Evolutionary conservation across 306 rosid species (phyloP).

Genomic region (Sicyos baderoa): DNA sequence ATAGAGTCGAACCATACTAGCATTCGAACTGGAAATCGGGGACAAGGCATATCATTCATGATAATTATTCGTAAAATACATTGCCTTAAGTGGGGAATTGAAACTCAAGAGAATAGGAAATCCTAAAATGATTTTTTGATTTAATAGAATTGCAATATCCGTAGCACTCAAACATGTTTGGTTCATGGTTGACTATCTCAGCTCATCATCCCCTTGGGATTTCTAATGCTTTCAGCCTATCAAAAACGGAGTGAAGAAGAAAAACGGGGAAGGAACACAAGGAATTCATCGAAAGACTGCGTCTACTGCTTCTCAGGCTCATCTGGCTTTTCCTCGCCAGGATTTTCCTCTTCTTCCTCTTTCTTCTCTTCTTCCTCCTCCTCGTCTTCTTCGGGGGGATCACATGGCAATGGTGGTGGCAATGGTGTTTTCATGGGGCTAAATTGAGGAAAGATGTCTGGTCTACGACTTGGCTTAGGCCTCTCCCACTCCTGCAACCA

Average conservation of each 20-base stretch:
- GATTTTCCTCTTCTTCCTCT: slow-evolving; percentile 42
- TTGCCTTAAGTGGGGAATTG: not conserved
- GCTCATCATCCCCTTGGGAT: slow-evolving; percentile 17
- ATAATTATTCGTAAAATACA: slow-evolving; percentile 9
- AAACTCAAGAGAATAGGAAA: slow-evolving; percentile 13
- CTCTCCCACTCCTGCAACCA: slow-evolving; percentile 42
- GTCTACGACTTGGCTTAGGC: slow-evolving; percentile 45
- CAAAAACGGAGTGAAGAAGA: slow-evolving; percentile 2
- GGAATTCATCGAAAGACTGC: slow-evolving; percentile 18
- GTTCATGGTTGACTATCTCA: slow-evolving; percentile 9
- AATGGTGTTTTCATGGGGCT: slow-evolving; percentile 42
- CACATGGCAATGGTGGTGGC: slow-evolving; percentile 47
- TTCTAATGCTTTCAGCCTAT: slow-evolving; percentile 15
- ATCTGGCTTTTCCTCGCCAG: slow-evolving; percentile 31
- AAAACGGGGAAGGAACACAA: not conserved
- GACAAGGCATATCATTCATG: slow-evolving; percentile 9
- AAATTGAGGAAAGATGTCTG: slow-evolving; percentile 45
- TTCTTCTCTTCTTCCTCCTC: slow-evolving; percentile 43
- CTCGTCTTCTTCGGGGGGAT: slow-evolving; percentile 54
- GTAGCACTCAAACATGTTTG: slow-evolving; percentile 9
- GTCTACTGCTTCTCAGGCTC: slow-evolving; percentile 27
- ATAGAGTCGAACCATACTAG: not conserved
- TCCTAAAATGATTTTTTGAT: not conserved
- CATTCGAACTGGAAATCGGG: not conserved
- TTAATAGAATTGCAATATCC: slow-evolving; percentile 6